phyloP scores from a whole-genome alignment of 78 protist genomes.

The Cavenderia fasciculata region DNA sequence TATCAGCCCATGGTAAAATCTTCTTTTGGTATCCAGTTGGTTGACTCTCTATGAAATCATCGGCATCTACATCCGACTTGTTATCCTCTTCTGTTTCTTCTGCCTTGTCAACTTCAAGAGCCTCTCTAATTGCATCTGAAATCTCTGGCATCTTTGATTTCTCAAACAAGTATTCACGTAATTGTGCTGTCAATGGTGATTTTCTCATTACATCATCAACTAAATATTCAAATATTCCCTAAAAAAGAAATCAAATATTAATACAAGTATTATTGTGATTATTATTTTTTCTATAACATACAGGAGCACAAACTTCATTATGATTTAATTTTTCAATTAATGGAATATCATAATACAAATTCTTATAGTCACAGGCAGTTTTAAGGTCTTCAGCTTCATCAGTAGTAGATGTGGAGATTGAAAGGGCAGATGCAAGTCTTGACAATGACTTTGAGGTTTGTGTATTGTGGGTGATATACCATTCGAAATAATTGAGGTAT shows the following conservation, averaged over 20 bases:
- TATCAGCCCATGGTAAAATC: conserved; percentile 79
- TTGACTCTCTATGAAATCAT: conserved; percentile 30
- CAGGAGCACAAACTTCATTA: conserved; percentile 43
- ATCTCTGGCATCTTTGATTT: no score
- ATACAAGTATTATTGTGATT: neutral
- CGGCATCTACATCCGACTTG: neutral
- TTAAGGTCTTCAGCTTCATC: neutral
- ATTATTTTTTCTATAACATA: neutral
- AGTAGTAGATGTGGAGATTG: no score
- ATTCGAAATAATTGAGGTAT: conserved; percentile 21
- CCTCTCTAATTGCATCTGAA: no score
- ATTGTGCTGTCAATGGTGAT: conserved; percentile 4
- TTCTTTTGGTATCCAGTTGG: conserved; percentile 69
- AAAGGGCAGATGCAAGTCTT: neutral
- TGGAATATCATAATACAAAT: conserved; percentile 53
- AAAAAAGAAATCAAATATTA: neutral
- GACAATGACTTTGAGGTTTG: conserved; percentile 33
- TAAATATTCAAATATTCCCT: neutral
- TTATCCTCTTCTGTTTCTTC: neutral
- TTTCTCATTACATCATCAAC: neutral
- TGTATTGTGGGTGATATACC: conserved; percentile 27
- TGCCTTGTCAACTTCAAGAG: neutral
- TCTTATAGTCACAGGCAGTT: neutral
- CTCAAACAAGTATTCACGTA: neutral
- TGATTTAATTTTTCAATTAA: conserved; percentile 7